These are phyloP conservation scores for Cladosporium colombiae DNA, from an alignment of 2,329 filamentous ascomycete genomes.

Conservation along the genomic window DNA sequence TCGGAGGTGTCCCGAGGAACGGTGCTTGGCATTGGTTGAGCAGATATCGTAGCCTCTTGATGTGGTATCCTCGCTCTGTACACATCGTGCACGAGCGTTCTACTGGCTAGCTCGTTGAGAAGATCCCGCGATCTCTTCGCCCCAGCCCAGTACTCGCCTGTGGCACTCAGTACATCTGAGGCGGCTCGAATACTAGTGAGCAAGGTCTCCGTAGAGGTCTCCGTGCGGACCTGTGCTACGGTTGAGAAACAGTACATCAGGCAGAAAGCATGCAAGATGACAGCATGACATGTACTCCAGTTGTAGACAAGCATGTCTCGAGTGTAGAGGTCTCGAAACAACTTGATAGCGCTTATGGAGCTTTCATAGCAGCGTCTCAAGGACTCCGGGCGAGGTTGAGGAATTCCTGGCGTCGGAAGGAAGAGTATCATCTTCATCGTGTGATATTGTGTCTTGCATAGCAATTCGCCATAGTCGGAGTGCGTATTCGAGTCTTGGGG, in stretches of 20 bases:
- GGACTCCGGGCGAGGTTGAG: neutral
- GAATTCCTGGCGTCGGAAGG: neutral
- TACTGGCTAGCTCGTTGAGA: neutral
- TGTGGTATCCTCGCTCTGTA: neutral
- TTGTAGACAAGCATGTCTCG: neutral
- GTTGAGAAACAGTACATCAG: neutral
- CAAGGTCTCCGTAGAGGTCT: neutral
- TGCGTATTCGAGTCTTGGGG: neutral
- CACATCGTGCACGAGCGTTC: neutral
- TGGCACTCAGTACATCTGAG: neutral
- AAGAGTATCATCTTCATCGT: neutral
- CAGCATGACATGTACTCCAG: conserved; percentile 5
- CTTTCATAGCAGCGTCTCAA: neutral
- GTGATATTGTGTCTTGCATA: conserved; percentile 1
- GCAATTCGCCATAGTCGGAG: neutral
- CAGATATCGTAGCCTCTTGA: neutral
- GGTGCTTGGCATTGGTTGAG: neutral
- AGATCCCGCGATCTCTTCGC: neutral
- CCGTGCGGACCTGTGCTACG: neutral
- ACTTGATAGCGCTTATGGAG: neutral
- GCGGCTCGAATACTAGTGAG: neutral
- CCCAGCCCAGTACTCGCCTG: conserved; percentile 5
- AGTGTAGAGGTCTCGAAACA: neutral
- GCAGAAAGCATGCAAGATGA: conserved; percentile 6
- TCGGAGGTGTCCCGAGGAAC: neutral